Evolutionary conservation across 2,329 filamentous ascomycete species (phyloP), one percentile per base, ranked within the genome.

Genomic region (Chalara sp.): DNA sequence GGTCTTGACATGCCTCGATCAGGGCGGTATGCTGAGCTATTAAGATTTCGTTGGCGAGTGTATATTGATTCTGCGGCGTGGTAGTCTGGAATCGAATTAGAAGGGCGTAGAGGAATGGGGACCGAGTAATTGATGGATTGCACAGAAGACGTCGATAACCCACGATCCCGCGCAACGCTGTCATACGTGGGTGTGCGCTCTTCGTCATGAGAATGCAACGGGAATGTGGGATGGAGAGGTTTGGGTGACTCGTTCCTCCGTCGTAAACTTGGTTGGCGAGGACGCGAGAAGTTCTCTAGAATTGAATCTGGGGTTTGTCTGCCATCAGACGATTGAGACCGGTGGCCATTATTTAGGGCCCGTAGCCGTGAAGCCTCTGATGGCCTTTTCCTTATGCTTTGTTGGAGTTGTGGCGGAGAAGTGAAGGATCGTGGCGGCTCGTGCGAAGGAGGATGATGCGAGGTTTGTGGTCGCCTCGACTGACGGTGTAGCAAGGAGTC

Each of bases 281-380:
- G 57, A 48, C 64, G 52, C 5, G 63, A 63, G 53, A 65, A 64
- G 48, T 61, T 64, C 2, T 66, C 62, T 8, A 54, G 39, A 5
- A 42, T 11, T 32, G 40, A 46, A 32, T 57, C 63, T 11, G 61
- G 57, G 4, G 57, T 61, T 11, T 48, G 54, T 40, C 59, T 43
- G 28, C 58, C 58, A 30, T 62, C 60, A 3, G 57, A 51, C 10
- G 59, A 60, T 29, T 57, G 53, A 31, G 61, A 61, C 49, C 56
- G 55, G 46, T 61, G 58, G 7, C 59, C 60, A 58, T 63, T 64
- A 53, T 65, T 63, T 46, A 66, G 49, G 30, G 62, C 58, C 35
- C 64, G 60, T 11, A 67, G 54, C 32, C 63, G 53, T 10, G 62
- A 64, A 11, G 63, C 64, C 39, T 67, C 64, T 4, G 64, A 67